Conservation (phyloP, 108 stramenopile species). For the Craspedostauros australis region DNA sequence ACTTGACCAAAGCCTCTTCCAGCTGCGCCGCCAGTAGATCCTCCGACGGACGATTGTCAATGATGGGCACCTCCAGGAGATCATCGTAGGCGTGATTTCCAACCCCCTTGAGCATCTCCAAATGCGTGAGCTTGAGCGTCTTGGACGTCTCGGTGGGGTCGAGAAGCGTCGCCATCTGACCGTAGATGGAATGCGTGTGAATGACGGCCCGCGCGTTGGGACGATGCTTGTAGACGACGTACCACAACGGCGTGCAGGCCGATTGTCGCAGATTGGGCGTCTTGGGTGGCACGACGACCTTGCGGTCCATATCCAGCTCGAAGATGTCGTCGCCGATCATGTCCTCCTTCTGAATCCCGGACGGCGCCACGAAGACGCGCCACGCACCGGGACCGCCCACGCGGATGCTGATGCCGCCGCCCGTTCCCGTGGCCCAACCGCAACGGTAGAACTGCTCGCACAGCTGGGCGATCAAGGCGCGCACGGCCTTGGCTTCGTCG, state of each 20-base stretch:
- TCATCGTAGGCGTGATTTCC: slow-evolving; percentile 86
- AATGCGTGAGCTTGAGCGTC: slow-evolving; percentile 74
- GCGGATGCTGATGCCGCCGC: slow-evolving; percentile 86
- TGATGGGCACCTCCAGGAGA: slow-evolving; percentile 89
- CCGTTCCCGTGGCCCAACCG: slow-evolving; percentile 95
- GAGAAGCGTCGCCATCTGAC: slow-evolving; percentile 84
- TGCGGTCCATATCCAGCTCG: slow-evolving; percentile 59
- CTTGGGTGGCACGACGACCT: slow-evolving; percentile 52
- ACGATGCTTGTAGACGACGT: slow-evolving; percentile 70
- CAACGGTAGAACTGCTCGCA: slow-evolving; percentile 78
- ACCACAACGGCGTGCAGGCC: slow-evolving; percentile 90
- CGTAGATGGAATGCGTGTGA: slow-evolving; percentile 85
- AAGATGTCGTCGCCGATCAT: slow-evolving; percentile 92
- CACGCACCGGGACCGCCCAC: slow-evolving; percentile 62
- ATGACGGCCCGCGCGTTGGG: slow-evolving; percentile 69
- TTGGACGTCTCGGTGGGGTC: slow-evolving; percentile 60
- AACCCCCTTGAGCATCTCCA: slow-evolving; percentile 97
- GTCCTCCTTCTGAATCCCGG: slow-evolving; percentile 95
- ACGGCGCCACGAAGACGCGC: slow-evolving; percentile 91
- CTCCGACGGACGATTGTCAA: slow-evolving; percentile 94
- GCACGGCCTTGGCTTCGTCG: slow-evolving; percentile 40
- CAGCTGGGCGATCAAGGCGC: slow-evolving; percentile 72
- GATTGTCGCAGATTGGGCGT: slow-evolving; percentile 70
- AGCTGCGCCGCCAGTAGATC: slow-evolving; percentile 83
- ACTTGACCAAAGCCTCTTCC: slow-evolving; percentile 56